A percentile compares a stretch with the other conserved stretches of the same genome.
phyloP scores from a whole-genome alignment of 345 rosid genomes.

The Sonneratia caseolaris region DNA sequence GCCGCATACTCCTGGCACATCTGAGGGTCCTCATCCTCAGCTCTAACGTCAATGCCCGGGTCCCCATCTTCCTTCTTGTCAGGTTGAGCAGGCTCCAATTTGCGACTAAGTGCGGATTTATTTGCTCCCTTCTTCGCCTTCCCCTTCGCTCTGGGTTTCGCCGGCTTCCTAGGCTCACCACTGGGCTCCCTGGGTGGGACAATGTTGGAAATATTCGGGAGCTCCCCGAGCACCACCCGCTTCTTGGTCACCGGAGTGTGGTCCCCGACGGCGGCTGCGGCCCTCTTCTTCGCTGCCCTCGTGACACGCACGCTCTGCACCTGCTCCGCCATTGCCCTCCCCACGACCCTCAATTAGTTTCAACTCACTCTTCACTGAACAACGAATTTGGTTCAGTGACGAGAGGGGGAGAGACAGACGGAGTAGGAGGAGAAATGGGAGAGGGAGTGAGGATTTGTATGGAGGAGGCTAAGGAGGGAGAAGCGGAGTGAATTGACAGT shows the following conservation, averaged over 20 bases:
- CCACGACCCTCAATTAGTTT: neutral
- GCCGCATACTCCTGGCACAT: conserved; percentile 20
- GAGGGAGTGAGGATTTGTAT: conserved; percentile 6
- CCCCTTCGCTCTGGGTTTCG: conserved; percentile 6
- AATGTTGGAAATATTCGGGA: conserved; percentile 33
- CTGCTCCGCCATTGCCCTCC: conserved; percentile 35
- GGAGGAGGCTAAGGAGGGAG: neutral
- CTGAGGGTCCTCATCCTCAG: conserved; percentile 18
- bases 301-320: conserved; percentile 45
- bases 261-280: conserved; percentile 11
- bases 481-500: neutral
- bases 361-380: neutral
- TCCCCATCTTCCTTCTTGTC: conserved; percentile 5
- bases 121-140: conserved; percentile 10
- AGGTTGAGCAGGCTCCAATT: neutral
- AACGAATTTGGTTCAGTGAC: neutral
- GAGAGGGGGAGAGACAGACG: conserved; percentile 4
- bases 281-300: conserved; percentile 50
- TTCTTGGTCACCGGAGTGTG: conserved; percentile 33
- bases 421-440: neutral
- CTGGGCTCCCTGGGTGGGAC: conserved; percentile 8
- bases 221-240: conserved; percentile 61
- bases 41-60: conserved; percentile 16
- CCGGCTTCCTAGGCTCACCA: neutral
- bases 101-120: neutral